Evolutionary conservation across 495 filamentous ascomycete species (phyloP).

Genomic region (Aspergillus avenaceus): DNA sequence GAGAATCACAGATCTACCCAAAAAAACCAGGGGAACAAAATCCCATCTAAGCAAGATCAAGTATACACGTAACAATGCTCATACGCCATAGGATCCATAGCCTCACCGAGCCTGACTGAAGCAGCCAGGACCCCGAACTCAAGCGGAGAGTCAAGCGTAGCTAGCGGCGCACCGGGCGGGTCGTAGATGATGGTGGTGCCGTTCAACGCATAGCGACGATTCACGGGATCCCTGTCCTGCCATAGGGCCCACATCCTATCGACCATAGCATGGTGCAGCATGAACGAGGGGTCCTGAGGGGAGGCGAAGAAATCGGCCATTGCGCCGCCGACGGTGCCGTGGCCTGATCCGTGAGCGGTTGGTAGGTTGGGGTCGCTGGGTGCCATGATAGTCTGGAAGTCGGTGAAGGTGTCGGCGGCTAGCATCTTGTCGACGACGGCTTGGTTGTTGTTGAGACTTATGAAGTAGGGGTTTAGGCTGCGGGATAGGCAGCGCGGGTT

Average conservation of each 20-base stretch:
- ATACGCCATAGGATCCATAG: slow-evolving; percentile 20
- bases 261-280: slow-evolving; percentile 53
- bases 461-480: slow-evolving; percentile 28
- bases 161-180: slow-evolving; percentile 14
- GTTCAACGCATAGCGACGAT: slow-evolving; percentile 22
- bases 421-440: slow-evolving; percentile 5
- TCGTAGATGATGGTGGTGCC: slow-evolving; percentile 23
- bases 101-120: slow-evolving; percentile 17
- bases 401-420: not conserved
- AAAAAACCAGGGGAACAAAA: too few relatives aligned
- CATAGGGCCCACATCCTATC: slow-evolving; percentile 57
- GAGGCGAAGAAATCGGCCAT: slow-evolving; percentile 26
- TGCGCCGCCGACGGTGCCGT: slow-evolving; percentile 22
- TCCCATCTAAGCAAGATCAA: too few relatives aligned
- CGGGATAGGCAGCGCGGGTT: slow-evolving; percentile 62
- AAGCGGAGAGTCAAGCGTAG: slow-evolving; percentile 21
- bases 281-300: slow-evolving; percentile 50
- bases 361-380: slow-evolving; percentile 18
- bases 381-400: slow-evolving; percentile 22
- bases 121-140: slow-evolving; percentile 27
- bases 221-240: slow-evolving; percentile 30
- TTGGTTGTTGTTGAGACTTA: slow-evolving; percentile 18
- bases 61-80: slow-evolving; percentile 22
- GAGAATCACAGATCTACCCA: too few relatives aligned
- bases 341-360: slow-evolving; percentile 25